Base-by-base conservation (phyloP, 805 yeast species). In the Pichia deserticola region DNA sequence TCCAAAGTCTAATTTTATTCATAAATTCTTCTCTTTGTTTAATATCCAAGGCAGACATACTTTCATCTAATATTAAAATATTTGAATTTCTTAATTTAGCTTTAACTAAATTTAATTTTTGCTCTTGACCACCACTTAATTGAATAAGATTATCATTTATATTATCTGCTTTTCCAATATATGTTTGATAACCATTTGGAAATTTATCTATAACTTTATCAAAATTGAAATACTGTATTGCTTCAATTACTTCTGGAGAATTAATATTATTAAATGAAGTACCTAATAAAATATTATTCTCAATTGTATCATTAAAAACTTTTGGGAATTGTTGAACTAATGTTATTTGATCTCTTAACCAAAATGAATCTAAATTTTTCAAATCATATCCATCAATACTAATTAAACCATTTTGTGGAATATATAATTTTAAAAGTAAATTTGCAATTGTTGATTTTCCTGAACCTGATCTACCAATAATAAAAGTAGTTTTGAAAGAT, bases 121-220 rank as follows among this genome's bases (percentile, higher is more conserved):
- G 99, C 49, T 75, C 78, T 63, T 93, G 97, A 0, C 99, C 99
- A 5, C 98, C 98, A 54, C 96, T 87, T 8, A 92, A 67, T 2
- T 72, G 58, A 4, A 74, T 60, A 3, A 35, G n/a, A 3, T 40
- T 27, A 12, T 44, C 34, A 10, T n/a, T 34, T 7, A n/a, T 27
- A 7, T 40, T 13, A 33, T 48, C 44, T 3, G 54, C 54, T 15
- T 69, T 66, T 25, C 60, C 60, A 0, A 87, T 54, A 4, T 60
- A 52, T 0, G 86, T 78, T 15, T 84, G 73, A 3, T 79, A 36
- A 0, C 90, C 88, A 5, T 76, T 60, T 0, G 84, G 80, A 1
- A 84, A 61, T 34, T 65, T 68, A 5, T 60, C 57, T 0, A 85
- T 62, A 3, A 85, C 65, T 1, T 75, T 74, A 1, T 70, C 68